Evolutionary conservation across 306 rosid species (phyloP).

Genomic region (Dryas octopetala): DNA sequence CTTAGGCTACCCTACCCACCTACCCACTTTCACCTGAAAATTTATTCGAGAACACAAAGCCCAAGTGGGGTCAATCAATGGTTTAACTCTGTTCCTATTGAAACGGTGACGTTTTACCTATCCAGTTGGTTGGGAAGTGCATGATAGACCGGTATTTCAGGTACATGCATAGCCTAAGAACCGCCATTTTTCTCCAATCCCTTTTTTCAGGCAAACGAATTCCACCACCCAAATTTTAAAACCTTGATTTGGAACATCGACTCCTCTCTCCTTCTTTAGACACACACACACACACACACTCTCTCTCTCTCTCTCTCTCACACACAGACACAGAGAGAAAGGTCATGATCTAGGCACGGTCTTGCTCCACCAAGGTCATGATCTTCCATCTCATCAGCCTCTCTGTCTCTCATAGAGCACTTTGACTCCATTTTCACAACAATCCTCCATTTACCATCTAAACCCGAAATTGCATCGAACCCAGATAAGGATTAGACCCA

Average conservation of each 20-base stretch:
- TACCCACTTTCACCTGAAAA: background rate
- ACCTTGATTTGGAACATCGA: constrained; percentile 27
- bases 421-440: background rate
- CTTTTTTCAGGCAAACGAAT: constrained; percentile 42
- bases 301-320: too few relatives aligned
- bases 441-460: background rate
- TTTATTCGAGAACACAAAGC: background rate
- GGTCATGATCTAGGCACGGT: constrained; percentile 56
- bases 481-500: background rate
- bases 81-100: background rate
- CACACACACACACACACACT: background rate
- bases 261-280: constrained; percentile 10
- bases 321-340: constrained; percentile 19
- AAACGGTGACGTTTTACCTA: background rate
- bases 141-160: constrained; percentile 74
- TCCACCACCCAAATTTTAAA: constrained; percentile 50
- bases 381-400: constrained; percentile 51
- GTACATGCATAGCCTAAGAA: constrained; percentile 27
- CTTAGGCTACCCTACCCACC: too few relatives aligned
- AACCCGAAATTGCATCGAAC: background rate
- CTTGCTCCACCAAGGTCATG: constrained; percentile 52
- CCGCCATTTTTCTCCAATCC: constrained; percentile 25
- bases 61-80: background rate
- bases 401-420: background rate
- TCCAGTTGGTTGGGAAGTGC: constrained; percentile 34